Percentiles rank a stretch among this genome's conserved stretches.
Evolutionary conservation across 2,329 filamentous ascomycete species (phyloP).

Genomic region (Penicillium psychrosexuale): DNA sequence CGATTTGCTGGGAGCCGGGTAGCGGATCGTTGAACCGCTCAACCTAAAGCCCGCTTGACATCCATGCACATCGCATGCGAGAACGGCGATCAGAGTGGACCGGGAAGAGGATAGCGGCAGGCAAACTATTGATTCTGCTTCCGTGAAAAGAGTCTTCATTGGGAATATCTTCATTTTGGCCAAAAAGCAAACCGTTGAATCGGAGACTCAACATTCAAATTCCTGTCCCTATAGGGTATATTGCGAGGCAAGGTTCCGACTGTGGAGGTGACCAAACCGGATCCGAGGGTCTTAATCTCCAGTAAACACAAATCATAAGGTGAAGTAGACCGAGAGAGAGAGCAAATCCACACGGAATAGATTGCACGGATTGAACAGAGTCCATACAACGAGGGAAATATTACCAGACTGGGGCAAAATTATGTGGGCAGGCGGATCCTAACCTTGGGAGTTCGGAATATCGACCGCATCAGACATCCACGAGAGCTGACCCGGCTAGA

Average conservation of each 20-base stretch:
- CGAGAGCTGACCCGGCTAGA: conserved; percentile 20
- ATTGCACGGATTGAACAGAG: conserved; percentile 9
- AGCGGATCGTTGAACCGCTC: conserved; percentile 36
- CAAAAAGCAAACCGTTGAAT: conserved; percentile 3
- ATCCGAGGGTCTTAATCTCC: not conserved
- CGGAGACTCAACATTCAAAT: not conserved
- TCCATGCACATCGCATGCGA: conserved; percentile 17
- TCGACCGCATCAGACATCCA: conserved; percentile 21
- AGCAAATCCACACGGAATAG: conserved; percentile 10
- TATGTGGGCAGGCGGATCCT: conserved; percentile 21
- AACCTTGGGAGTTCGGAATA: conserved; percentile 1
- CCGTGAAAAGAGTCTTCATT: not conserved
- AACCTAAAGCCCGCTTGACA: conserved; percentile 37
- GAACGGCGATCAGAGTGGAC: conserved; percentile 21
- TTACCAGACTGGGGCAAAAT: conserved; percentile 13
- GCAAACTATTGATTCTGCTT: not conserved
- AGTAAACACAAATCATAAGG: conserved; percentile 1
- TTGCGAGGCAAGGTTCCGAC: not conserved
- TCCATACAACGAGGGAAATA: not conserved
- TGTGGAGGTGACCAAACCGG: conserved; percentile 5
- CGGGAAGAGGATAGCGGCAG: conserved; percentile 20
- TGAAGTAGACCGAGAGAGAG: not conserved
- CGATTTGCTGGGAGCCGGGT: conserved; percentile 26
- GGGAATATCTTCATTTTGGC: not conserved
- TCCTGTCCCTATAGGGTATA: not conserved